A percentile compares a stretch with the other conserved stretches of the same genome.
Conservation (phyloP, 2,329 filamentous ascomycete species). For the Keithomyces neogunnii region DNA sequence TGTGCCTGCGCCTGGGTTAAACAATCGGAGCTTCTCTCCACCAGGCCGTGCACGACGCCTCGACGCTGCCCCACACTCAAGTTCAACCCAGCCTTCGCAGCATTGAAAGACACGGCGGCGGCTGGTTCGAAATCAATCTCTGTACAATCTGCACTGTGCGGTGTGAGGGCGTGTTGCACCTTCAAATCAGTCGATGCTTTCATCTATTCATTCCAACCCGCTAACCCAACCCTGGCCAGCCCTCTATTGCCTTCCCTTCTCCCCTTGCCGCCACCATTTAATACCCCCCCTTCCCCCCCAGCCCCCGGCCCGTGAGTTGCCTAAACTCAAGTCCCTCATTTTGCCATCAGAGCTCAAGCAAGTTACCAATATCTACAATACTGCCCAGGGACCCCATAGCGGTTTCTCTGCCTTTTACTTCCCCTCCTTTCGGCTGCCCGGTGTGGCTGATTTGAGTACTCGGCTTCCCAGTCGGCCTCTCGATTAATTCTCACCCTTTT, state of each 20-base stretch:
- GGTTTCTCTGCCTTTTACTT: background rate
- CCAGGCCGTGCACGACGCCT: background rate
- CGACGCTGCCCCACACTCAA: background rate
- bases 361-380: background rate
- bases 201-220: background rate
- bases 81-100: background rate
- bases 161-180: background rate
- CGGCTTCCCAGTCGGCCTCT: background rate
- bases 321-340: background rate
- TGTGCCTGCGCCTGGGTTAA: background rate
- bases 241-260: background rate
- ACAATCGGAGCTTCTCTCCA: background rate
- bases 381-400: background rate
- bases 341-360: slow-evolving; percentile 1
- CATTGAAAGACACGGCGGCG: too few species aligned
- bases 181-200: slow-evolving; percentile 2
- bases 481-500: too few species aligned
- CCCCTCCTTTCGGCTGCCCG: background rate
- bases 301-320: too few species aligned
- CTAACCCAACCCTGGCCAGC: background rate
- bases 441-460: background rate
- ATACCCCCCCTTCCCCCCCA: background rate
- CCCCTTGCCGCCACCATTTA: slow-evolving; percentile 4
- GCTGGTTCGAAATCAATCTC: background rate
- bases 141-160: background rate